These are phyloP conservation scores for Prunus yedoensis DNA, from an alignment of 331 rosid species.

Conservation along the genomic window DNA sequence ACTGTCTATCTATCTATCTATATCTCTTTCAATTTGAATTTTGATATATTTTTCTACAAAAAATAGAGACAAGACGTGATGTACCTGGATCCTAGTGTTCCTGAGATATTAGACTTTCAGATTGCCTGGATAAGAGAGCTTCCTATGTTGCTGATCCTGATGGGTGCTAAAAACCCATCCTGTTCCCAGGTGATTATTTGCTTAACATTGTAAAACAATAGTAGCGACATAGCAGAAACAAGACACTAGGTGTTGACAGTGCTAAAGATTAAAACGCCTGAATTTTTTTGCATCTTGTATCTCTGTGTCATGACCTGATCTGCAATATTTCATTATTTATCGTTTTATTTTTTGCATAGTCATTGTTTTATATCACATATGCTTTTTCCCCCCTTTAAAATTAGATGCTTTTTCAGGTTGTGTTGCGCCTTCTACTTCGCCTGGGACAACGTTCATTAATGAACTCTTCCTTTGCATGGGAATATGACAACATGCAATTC, in stretches of 20 bases:
- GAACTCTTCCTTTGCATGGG: constrained; percentile 51
- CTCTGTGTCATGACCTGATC: constrained; percentile 13
- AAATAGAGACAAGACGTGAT: constrained; percentile 48
- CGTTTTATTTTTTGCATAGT: neutral
- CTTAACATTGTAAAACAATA: neutral
- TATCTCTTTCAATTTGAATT: neutral
- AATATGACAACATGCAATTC: constrained; percentile 54
- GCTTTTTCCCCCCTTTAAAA: constrained; percentile 2
- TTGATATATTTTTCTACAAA: constrained; percentile 16
- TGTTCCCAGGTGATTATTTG: constrained; percentile 48
- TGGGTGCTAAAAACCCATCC: constrained; percentile 57
- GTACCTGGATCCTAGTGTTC: constrained; percentile 44
- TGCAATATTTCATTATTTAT: neutral
- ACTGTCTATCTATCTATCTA: neutral
- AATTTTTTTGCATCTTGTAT: neutral
- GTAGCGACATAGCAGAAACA: neutral
- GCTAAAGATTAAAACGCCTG: neutral
- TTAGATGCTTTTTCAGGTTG: constrained; percentile 45
- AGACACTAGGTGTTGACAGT: neutral
- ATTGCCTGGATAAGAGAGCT: constrained; percentile 71
- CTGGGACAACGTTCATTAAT: constrained; percentile 61
- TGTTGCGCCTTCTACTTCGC: constrained; percentile 54
- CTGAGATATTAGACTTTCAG: constrained; percentile 49
- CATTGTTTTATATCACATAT: neutral
- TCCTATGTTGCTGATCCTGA: constrained; percentile 61